Percentiles rank a stretch among this genome's conserved stretches.
Conservation (phyloP, 179 eudicot genomes). For the Silene noctiflora region DNA sequence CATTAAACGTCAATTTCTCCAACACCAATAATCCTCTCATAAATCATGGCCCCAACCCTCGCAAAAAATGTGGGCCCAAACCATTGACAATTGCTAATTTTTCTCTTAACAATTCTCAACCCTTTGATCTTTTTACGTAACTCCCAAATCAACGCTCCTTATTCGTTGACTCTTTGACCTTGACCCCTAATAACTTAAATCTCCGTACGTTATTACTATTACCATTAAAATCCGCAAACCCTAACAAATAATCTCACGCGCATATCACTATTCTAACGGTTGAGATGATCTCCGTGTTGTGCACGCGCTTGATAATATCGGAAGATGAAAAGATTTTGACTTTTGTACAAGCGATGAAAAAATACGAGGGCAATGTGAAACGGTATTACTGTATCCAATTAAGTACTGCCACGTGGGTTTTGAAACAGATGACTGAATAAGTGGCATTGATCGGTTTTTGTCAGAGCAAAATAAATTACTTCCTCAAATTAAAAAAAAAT, state of each 20-base stretch:
- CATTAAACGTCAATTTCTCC: neutral
- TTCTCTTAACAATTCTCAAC: neutral
- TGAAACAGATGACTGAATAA: slow-evolving; percentile 43
- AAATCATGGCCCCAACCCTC: neutral
- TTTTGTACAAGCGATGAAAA: slow-evolving; percentile 1
- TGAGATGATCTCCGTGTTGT: neutral
- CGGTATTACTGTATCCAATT: slow-evolving; percentile 24
- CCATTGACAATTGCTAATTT: slow-evolving; percentile 22
- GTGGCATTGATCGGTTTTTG: slow-evolving; percentile 59
- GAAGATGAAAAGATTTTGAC: slow-evolving; percentile 21
- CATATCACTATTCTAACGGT: neutral
- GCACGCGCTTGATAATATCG: neutral
- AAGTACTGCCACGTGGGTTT: slow-evolving; percentile 36
- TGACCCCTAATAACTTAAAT: neutral
- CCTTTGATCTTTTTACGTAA: slow-evolving; percentile 26
- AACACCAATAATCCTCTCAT: neutral
- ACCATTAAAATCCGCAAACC: slow-evolving; percentile 8
- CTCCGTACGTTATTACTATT: slow-evolving; percentile 27
- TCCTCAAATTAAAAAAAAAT: slow-evolving; percentile 3
- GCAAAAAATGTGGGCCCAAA: slow-evolving; percentile 12
- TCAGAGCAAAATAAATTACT: slow-evolving; percentile 38
- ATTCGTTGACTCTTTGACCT: slow-evolving; percentile 35
- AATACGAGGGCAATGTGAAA: slow-evolving; percentile 23
- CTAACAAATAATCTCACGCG: neutral
- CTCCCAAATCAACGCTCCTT: slow-evolving; percentile 36